Evolutionary conservation across 805 yeast species (phyloP), one percentile per base, ranked within the genome.

Genomic region (Dipodascus albidus): DNA sequence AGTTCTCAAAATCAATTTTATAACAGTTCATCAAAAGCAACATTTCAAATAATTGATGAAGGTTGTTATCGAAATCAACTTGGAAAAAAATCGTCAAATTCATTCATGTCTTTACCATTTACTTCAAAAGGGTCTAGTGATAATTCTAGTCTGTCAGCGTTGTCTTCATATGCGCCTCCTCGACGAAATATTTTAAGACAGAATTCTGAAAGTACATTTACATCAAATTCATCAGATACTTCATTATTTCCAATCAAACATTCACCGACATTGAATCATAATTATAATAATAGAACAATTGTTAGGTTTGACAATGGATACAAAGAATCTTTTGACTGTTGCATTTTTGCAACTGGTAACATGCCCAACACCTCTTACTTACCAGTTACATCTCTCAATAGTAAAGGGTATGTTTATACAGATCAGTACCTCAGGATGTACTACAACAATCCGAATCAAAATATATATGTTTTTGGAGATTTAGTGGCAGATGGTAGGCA

Each of bases 401-500:
- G 48, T 4, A 44, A 50, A n/a, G 59, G 60, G 8, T 56, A 23
- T 38, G 53, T 60, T 6, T 20, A 20, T 9, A 53, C 57, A 11
- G 61, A 60, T 23, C 42, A 38, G 21, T 21, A 56, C 27, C 52
- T 60, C n/a, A 27, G 57, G 8, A 56, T 59, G 38, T 50, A 54
- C 48, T 17, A 21, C 31, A 47, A 47, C 31, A 38, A 38, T 17
- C 55, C 55, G 20, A 21, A 27, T 35, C 23, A 42, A 11, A 50
- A 53, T 23, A 59, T 51, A 2, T 56, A 52, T 47, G 62, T 56
- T 17, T 21, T 56, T n/a, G 63, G 63, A 6, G 63, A 60, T 47
- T 50, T 60, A 31, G 35, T 53, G 3, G 49, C 58, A 11, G 42
- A 19, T 11, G 51, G 51, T 24, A 21, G 20, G 9, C 24, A 48